phyloP scores from a whole-genome alignment of 2,329 filamentous ascomycete species.

The Trichoderma endophyticum region DNA sequence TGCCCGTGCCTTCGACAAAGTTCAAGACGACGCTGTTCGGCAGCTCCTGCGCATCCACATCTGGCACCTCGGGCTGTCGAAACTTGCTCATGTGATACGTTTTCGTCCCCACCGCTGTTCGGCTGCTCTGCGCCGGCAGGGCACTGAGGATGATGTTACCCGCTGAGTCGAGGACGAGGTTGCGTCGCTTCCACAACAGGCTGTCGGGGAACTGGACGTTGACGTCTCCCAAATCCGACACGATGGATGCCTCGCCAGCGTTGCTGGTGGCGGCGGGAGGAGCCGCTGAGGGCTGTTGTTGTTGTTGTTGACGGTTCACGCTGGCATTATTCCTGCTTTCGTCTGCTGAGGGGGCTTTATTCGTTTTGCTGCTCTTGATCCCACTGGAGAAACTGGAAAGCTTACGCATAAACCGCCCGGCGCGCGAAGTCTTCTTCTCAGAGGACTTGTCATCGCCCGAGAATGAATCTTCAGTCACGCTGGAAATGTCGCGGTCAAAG shows the following conservation, averaged over 20 bases:
- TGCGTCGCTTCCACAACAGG: constrained; percentile 91
- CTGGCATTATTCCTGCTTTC: constrained; percentile 10
- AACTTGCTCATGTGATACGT: constrained; percentile 87
- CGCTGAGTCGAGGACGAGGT: constrained; percentile 77
- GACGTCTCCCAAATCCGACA: constrained; percentile 78
- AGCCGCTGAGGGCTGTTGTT: constrained; percentile 27
- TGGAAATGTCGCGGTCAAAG: constrained; percentile 42
- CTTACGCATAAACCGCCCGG: constrained; percentile 57
- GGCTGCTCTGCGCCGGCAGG: constrained; percentile 52
- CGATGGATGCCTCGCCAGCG: constrained; percentile 39
- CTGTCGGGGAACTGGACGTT: constrained; percentile 98
- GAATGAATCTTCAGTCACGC: constrained; percentile 43
- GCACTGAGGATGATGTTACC: constrained; percentile 79
- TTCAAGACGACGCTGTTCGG: constrained; percentile 74
- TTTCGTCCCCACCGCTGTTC: constrained; percentile 53
- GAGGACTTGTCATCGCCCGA: constrained; percentile 44
- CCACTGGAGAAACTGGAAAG: constrained; percentile 53
- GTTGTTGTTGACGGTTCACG: constrained; percentile 19
- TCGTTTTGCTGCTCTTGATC: constrained; percentile 44
- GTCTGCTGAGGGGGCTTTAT: constrained; percentile 43
- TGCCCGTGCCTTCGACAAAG: constrained; percentile 57
- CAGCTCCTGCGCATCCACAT: constrained; percentile 88
- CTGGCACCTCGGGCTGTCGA: constrained; percentile 72
- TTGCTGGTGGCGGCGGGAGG: constrained; percentile 20
- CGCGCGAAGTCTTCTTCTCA: constrained; percentile 50